Evolutionary conservation across 2,329 filamentous ascomycete species (phyloP).

Genomic region (Daldinia sp.): DNA sequence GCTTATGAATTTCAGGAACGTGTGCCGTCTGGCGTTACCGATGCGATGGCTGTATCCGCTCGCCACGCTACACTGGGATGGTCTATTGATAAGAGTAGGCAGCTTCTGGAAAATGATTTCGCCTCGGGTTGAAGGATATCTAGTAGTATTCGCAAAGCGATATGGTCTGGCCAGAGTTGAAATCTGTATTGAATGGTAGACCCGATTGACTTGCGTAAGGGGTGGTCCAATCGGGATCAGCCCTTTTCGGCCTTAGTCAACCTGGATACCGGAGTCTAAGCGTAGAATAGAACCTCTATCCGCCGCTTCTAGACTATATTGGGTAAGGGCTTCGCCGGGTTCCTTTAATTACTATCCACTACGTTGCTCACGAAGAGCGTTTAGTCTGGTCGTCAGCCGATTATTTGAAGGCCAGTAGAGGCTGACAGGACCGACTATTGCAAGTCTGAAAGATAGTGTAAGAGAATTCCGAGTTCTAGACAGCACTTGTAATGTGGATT

Average conservation of each 20-base stretch:
- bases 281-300: slow-evolving; percentile 16
- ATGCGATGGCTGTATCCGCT: slow-evolving; percentile 9
- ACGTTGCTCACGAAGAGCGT: background rate
- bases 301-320: slow-evolving; percentile 14
- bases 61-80: background rate
- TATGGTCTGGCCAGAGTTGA: slow-evolving; percentile 13
- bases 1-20: background rate
- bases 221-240: slow-evolving; percentile 25
- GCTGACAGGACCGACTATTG: slow-evolving; percentile 8
- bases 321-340: slow-evolving; percentile 7
- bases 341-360: slow-evolving; percentile 25
- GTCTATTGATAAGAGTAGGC: slow-evolving; percentile 4
- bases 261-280: slow-evolving; percentile 25
- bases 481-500: slow-evolving; percentile 1
- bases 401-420: slow-evolving; percentile 7
- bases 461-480: slow-evolving; percentile 11
- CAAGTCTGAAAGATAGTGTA: slow-evolving; percentile 9
- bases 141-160: background rate
- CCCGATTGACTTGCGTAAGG: slow-evolving; percentile 3
- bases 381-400: background rate
- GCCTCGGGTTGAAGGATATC: background rate
- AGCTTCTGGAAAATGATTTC: background rate
- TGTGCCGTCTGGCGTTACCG: slow-evolving; percentile 10
- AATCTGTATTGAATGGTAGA: slow-evolving; percentile 5
- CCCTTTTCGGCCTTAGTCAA: slow-evolving; percentile 17